Percentiles rank a stretch among this genome's conserved stretches.
Conservation (phyloP, 495 filamentous ascomycete genomes). For the Daldinia loculata region DNA sequence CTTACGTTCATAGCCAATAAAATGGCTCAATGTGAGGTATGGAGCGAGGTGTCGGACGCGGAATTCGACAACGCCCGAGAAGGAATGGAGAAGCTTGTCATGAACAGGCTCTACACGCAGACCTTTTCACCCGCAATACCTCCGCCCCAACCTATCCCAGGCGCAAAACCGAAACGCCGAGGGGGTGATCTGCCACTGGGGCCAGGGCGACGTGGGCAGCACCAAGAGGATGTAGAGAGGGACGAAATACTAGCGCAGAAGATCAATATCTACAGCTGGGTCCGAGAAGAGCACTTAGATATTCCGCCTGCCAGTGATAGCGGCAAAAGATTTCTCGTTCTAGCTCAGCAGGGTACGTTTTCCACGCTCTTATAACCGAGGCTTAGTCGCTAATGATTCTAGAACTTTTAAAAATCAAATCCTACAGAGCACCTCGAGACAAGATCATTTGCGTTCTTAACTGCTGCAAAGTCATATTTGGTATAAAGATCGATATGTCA, state of each 20-base stretch:
- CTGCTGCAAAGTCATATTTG: constrained; percentile 99
- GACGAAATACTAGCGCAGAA: constrained; percentile 96
- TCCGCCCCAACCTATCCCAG: constrained; percentile 75
- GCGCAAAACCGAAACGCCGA: constrained; percentile 72
- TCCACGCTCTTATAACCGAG: neutral
- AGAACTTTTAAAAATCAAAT: constrained; percentile 95
- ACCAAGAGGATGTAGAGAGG: constrained; percentile 97
- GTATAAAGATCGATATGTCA: constrained; percentile 54
- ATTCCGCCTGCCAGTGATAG: constrained; percentile 85
- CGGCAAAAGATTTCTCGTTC: constrained; percentile 83
- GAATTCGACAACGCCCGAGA: constrained; percentile 99
- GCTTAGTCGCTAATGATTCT: constrained; percentile 42
- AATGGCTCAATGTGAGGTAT: constrained; percentile 98
- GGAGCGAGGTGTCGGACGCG: constrained; percentile 92
- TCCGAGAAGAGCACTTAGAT: constrained; percentile 92
- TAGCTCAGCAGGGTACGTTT: constrained; percentile 83
- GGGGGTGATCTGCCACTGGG: constrained; percentile 74
- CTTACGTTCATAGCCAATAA: constrained; percentile 97
- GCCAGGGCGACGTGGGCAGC: constrained; percentile 87
- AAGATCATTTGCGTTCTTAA: constrained; percentile 99
- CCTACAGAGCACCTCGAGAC: constrained; percentile 92
- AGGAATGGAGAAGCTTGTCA: constrained; percentile 99
- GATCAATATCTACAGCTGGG: constrained; percentile 95
- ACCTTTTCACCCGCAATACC: constrained; percentile 96
- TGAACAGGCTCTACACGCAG: constrained; percentile 96